Evolutionary conservation across 2,329 filamentous ascomycete genomes (phyloP).

Genomic region (Fusarium dlaminii): DNA sequence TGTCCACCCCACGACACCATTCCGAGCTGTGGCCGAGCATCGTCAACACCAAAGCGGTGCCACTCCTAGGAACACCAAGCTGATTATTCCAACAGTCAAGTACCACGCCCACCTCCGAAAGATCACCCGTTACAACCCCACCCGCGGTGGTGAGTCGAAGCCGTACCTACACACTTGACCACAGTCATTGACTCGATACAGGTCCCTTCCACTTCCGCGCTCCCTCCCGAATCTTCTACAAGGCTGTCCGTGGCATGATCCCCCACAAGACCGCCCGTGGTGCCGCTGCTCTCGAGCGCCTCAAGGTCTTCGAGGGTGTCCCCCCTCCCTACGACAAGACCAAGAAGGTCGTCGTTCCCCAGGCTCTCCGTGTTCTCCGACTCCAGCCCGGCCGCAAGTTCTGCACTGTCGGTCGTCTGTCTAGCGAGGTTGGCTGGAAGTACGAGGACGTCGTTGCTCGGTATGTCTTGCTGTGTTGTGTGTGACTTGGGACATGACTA

Average conservation of each 20-base stretch:
- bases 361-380: slow-evolving; percentile 94
- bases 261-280: slow-evolving; percentile 99
- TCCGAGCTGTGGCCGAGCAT: slow-evolving; percentile 33
- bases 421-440: slow-evolving; percentile 99
- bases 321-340: slow-evolving; percentile 99
- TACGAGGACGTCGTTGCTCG: slow-evolving; percentile 99
- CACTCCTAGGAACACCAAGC: slow-evolving; percentile 41
- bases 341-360: slow-evolving; percentile 99
- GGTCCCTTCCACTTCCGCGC: slow-evolving; percentile 99
- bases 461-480: slow-evolving; percentile 66
- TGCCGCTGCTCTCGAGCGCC: slow-evolving; percentile 94
- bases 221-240: slow-evolving; percentile 99
- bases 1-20: slow-evolving; percentile 58
- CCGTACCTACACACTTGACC: slow-evolving; percentile 21
- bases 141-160: slow-evolving; percentile 83
- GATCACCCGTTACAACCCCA: slow-evolving; percentile 99
- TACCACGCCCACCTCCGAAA: slow-evolving; percentile 99
- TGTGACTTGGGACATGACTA: slow-evolving; percentile 12
- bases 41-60: slow-evolving; percentile 17
- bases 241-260: slow-evolving; percentile 99
- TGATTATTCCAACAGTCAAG: slow-evolving; percentile 82
- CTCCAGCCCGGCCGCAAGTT: slow-evolving; percentile 99
- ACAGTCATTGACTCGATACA: slow-evolving; percentile 55
- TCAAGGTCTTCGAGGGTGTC: slow-evolving; percentile 99
- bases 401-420: slow-evolving; percentile 98